Base-by-base conservation (phyloP, 2,329 filamentous ascomycete genomes). In the Microsporum canis region DNA sequence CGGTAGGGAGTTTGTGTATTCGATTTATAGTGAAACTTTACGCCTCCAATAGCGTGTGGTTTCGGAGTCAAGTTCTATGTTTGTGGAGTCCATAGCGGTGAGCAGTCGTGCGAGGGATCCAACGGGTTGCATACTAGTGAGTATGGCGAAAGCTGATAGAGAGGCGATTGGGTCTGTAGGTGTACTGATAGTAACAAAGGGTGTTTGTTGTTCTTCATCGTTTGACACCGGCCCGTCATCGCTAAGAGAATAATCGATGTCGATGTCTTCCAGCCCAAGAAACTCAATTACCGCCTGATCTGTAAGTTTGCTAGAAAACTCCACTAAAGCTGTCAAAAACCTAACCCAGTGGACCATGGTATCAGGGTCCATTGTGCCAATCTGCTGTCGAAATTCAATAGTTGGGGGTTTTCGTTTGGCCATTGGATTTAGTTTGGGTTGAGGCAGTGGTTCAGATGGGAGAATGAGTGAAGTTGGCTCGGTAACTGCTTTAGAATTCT, bases 321-420 rank as follows among this genome's bases (percentile, higher is more conserved):
- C 63, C 8, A 65, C 60, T 45, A 66, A 29, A 38, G 62, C 61
- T 0, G 51, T 56, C 5, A 65, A 38, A 38, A 65, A 62, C 56
- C 43, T 64, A 39, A 65, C 39, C 63, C 62, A 66, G 39, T 63
- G 61, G 8, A 64, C 47, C 57, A 66, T 60, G 5, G 59, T 62
- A 31, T 65, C 63, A 27, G 60, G 60, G 33, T 66, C 63, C 12
- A 65, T 12, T 14, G 63, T 63, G 7, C 60, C 62, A 31, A 51
- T 45, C 29, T 61, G 62, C 17, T 63, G 62, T 17, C 62, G 60
- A 56, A 66, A 66, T 55, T 65, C 61, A 23, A 66, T 36, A 2
- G 63, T 65, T 12, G 63, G 63, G 29, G 14, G 41, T 58, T 63
- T 64, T 56, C 60, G 58, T 57, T 60, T 64, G 5, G 58, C 49